Evolutionary conservation across 176 grass and related monocot genomes (phyloP).

Genomic region (Saccharum spontaneum): DNA sequence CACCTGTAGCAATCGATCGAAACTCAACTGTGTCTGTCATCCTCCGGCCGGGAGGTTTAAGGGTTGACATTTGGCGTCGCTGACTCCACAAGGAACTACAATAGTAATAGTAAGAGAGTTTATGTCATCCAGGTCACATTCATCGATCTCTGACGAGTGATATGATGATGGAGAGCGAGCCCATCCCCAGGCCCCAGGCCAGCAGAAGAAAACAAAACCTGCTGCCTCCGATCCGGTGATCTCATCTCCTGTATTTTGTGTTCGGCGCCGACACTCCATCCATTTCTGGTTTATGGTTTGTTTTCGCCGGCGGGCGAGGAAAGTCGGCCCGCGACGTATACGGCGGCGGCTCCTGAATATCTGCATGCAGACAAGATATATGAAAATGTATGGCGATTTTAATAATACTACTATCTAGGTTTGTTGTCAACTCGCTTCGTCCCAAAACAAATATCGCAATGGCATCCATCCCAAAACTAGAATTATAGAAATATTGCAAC

Average conservation of each 20-base stretch:
- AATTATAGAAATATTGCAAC: too few relatives aligned
- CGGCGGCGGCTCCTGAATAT: not conserved
- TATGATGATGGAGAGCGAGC: not conserved
- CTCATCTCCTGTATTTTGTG: constrained; percentile 26
- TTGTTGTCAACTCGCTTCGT: too few relatives aligned
- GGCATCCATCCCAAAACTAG: rapidly evolving
- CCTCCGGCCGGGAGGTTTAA: not conserved
- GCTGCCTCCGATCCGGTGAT: not conserved
- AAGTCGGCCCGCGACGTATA: not conserved
- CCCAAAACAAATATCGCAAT: too few relatives aligned
- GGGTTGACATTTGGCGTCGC: constrained; percentile 22
- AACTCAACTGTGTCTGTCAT: not conserved
- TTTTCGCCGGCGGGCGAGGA: not conserved
- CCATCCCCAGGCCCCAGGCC: not conserved
- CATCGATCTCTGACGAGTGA: not conserved
- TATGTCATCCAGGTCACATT: not conserved
- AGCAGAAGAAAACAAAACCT: not conserved
- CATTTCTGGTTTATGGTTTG: not conserved
- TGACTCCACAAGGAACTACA: not conserved
- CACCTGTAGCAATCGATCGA: not conserved
- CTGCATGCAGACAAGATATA: not conserved
- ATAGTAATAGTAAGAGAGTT: not conserved
- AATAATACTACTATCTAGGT: not conserved
- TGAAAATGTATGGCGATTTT: not conserved
- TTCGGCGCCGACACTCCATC: not conserved